These are phyloP conservation scores for Endocarpon pusillum DNA, from an alignment of 495 filamentous ascomycete species.

Conservation along the genomic window DNA sequence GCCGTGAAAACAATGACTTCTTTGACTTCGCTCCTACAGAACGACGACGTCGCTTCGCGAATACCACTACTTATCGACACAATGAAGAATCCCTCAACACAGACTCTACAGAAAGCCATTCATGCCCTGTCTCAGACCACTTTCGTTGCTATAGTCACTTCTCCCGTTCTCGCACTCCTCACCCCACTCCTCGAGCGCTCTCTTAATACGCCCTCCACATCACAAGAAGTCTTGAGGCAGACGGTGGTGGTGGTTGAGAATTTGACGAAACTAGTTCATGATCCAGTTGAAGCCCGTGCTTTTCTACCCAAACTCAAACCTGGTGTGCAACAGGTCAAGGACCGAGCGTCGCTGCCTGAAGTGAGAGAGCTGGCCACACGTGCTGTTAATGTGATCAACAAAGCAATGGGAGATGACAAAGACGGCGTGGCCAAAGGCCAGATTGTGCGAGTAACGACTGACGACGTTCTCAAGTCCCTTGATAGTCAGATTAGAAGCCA, in stretches of 20 bases:
- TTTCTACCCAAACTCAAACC: slow-evolving; percentile 94
- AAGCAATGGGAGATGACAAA: slow-evolving; percentile 68
- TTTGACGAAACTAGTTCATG: slow-evolving; percentile 94
- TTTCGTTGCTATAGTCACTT: slow-evolving; percentile 91
- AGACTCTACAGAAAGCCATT: slow-evolving; percentile 83
- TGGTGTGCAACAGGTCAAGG: slow-evolving; percentile 75
- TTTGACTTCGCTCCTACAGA: slow-evolving; percentile 77
- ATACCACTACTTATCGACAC: slow-evolving; percentile 88
- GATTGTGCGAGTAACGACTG: slow-evolving; percentile 49
- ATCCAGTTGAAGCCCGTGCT: slow-evolving; percentile 85
- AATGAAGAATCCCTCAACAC: slow-evolving; percentile 85
- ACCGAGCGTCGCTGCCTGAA: slow-evolving; percentile 81
- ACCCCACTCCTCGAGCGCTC: slow-evolving; percentile 89
- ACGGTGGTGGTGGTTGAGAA: slow-evolving; percentile 98
- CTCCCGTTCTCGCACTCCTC: slow-evolving; percentile 92
- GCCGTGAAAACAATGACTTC: slow-evolving; percentile 80
- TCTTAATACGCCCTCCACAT: slow-evolving; percentile 73
- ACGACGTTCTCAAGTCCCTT: slow-evolving; percentile 61
- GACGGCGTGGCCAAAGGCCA: slow-evolving; percentile 36
- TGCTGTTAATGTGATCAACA: slow-evolving; percentile 74
- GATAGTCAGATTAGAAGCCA: slow-evolving; percentile 56
- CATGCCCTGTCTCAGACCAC: slow-evolving; percentile 97
- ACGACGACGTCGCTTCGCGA: slow-evolving; percentile 88
- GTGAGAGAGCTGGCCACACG: slow-evolving; percentile 79
- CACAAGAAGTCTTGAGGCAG: slow-evolving; percentile 88